Conservation (phyloP, 2,329 filamentous ascomycete species). For the Alternaria burnsii region DNA sequence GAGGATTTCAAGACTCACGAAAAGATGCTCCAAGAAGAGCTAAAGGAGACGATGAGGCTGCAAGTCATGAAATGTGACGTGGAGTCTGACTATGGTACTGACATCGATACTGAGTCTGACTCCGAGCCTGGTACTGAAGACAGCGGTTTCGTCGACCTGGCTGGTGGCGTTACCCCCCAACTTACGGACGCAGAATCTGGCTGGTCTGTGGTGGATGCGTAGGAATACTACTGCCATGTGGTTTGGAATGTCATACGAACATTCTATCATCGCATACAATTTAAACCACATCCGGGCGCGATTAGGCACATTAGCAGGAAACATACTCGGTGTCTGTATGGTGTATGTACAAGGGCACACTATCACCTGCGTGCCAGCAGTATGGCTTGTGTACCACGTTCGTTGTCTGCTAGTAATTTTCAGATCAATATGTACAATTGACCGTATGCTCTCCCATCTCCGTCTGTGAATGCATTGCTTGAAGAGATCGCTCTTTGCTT, state of each 20-base stretch:
- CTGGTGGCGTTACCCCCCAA: conserved; percentile 12
- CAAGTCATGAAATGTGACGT: background rate
- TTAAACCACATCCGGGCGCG: background rate
- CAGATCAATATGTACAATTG: background rate
- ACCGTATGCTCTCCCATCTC: too few relatives aligned
- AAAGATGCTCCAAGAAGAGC: background rate
- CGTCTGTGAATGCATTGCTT: background rate
- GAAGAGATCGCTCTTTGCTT: background rate
- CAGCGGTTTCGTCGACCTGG: conserved; percentile 7
- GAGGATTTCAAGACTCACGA: background rate
- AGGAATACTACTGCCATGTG: background rate
- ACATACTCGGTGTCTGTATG: background rate
- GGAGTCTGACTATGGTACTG: conserved; percentile 1
- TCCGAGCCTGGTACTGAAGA: conserved; percentile 2
- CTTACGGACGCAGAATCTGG: conserved; percentile 11
- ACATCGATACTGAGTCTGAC: conserved; percentile 9
- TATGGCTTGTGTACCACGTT: background rate
- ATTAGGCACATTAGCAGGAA: background rate
- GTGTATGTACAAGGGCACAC: background rate
- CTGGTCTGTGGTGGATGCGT: conserved; percentile 17
- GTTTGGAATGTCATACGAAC: background rate
- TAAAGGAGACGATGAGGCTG: background rate
- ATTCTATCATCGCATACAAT: background rate
- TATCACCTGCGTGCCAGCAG: background rate
- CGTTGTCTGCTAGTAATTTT: background rate